Evolutionary conservation across 1,284 basidiomycete species (phyloP), one percentile per base, ranked within the genome.

Genomic region (Chondrostereum purpureum): DNA sequence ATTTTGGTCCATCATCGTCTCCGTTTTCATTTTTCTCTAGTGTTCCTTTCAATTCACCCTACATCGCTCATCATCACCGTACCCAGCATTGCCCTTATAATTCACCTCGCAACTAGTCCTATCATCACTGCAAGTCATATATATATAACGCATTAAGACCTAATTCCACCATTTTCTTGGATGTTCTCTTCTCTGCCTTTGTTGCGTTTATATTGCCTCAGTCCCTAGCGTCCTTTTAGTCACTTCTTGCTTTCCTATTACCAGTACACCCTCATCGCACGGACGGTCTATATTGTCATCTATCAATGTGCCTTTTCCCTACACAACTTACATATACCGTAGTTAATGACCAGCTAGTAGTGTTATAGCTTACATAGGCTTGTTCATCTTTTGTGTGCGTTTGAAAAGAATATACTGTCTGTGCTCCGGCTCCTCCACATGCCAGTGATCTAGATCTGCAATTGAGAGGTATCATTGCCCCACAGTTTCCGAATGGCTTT

Each of bases 1-100:
- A 16, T 14, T 33, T 38, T 19, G 36, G 36, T 38, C 12, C 10
- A 38, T 16, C 18, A 10, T 16, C 10, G 36, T 16, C 18, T n/a
- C 18, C 10, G 8, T 8, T n/a, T 38, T 38, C 27, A n/a, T 33
- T 33, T 33, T 33, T 33, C 27, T 33, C 14, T 14, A 42, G 4
- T 36, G 27, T n/a, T 45, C 33, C 16, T 21, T 39, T 18, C 35
- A 16, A 44, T 8, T 37, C 33, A n/a, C 16, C 14, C 23, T 16
- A n/a, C n/a, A 14, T 44, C 33, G n/a, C 42, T 34, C 42, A 20
- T 18, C 19, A n/a, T n/a, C 27, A 35, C 13, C 33, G 23, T 44
- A n/a, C 2, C 13, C 35, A n/a, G n/a, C n/a, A 44, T 22, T n/a
- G n/a, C 16, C 18, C 16, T 36, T 44, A 44, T 42, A 44, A 39